Base-by-base conservation (phyloP, 108 stramenopile genomes). In the Nitzschia palea region DNA sequence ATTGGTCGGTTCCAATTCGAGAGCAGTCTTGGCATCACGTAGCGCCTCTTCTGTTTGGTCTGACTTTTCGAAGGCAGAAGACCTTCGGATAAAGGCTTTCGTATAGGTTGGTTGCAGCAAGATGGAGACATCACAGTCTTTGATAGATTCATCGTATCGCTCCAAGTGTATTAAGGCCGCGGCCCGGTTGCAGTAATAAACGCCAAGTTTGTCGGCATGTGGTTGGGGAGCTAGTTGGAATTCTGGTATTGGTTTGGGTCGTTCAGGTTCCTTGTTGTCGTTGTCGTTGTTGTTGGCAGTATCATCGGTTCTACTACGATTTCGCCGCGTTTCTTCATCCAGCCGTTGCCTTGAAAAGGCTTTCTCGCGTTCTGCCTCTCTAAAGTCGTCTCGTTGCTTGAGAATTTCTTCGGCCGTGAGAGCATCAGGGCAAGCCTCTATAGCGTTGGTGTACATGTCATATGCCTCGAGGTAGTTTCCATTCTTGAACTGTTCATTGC, bases 71-170 rank as follows among this genome's bases (percentile, higher is more conserved):
- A 77, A 53, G 22, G 80, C 88, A 28, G 84, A 65, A 14, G 86
- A 83, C 10, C 94, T 85, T 29, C 98, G 87, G 37, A 90, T 31
- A 35, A 85, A 81, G 0, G 96, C 97, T 57, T 97, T 97, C 62
- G 82, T 47, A 58, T 96, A 97, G 10, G 28, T 60, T 29, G 96
- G 91, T 67, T 96, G 73, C 67, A 80, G 68, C 29, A 86, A 47
- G 45, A 90, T 44, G 20, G 88, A 82, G 23, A 96, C 64, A 50
- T 80, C 68, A 55, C 88, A 86, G 76, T 95, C 95, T 53, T 78
- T 60, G 52, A 89, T 69, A 37, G 78, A 80, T n/a, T 90, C 89
- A n/a, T 81, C 78, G 57, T 86, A 77, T 4, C 80, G 76, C 42
- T 84, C 70, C 53, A 95, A 59, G 26, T 82, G 76, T 34, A 92